Evolutionary conservation across 441 rosid genomes (phyloP).

Genomic region (Aleurites moluccanus): DNA sequence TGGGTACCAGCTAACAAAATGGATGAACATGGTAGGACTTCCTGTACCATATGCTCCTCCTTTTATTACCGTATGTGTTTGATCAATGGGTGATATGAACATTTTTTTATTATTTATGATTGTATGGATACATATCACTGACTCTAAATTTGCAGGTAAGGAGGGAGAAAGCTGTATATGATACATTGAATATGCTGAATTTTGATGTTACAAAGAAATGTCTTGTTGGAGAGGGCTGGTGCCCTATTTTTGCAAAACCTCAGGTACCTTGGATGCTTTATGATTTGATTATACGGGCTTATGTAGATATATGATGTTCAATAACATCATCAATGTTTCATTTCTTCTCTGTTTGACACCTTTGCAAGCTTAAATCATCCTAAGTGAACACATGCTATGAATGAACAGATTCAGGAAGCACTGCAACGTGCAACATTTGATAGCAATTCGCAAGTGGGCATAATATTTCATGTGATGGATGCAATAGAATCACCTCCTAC

Average conservation of each 20-base stretch:
- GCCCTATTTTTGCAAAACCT: slow-evolving; percentile 86
- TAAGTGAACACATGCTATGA: slow-evolving; percentile 22
- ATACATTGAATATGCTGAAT: slow-evolving; percentile 90
- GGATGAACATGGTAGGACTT: slow-evolving; percentile 76
- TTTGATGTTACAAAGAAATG: slow-evolving; percentile 97
- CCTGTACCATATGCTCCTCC: too few relatives aligned
- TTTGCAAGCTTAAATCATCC: slow-evolving; percentile 25
- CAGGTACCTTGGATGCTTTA: slow-evolving; percentile 51
- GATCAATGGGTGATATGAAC: slow-evolving; percentile 4
- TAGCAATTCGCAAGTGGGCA: slow-evolving; percentile 90
- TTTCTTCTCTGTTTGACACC: slow-evolving; percentile 4
- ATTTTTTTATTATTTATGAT: not conserved
- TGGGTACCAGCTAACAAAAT: slow-evolving; percentile 68
- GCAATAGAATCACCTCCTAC: slow-evolving; percentile 93
- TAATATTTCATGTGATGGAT: slow-evolving; percentile 92
- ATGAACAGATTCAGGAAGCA: slow-evolving; percentile 84
- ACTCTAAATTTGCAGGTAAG: slow-evolving; percentile 57
- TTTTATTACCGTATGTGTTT: slow-evolving; percentile 14
- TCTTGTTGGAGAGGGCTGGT: slow-evolving; percentile 99
- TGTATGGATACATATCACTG: not conserved
- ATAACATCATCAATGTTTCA: slow-evolving; percentile 4
- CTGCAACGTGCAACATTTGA: slow-evolving; percentile 93
- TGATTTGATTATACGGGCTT: not conserved
- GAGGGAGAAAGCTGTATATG: slow-evolving; percentile 90
- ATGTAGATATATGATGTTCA: slow-evolving; percentile 5